phyloP scores from a whole-genome alignment of 2,329 filamentous ascomycete genomes.

The Drechslera avenae region DNA sequence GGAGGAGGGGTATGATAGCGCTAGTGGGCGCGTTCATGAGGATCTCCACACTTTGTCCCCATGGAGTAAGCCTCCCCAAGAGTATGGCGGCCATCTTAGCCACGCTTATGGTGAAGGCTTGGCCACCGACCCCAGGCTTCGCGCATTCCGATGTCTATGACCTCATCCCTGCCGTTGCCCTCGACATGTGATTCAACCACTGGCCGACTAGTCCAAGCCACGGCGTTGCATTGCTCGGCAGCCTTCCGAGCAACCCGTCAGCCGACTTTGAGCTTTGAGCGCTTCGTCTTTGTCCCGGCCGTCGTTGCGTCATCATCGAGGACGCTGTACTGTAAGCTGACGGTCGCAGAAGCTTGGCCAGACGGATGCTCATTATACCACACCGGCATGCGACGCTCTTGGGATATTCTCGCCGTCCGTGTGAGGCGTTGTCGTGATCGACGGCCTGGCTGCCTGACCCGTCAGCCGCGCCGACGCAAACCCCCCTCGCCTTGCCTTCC shows the following conservation, averaged over 20 bases:
- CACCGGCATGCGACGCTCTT: not conserved
- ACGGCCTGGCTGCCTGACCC: conserved; percentile 2
- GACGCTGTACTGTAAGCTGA: no score
- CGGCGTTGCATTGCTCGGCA: conserved; percentile 8
- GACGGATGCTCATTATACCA: no score
- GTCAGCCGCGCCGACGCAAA: conserved; percentile 5
- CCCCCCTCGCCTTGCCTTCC: not conserved
- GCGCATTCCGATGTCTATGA: conserved; percentile 12
- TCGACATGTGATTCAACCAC: not conserved
- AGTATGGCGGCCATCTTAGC: conserved; percentile 9
- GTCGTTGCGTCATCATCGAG: no score
- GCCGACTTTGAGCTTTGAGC: not conserved
- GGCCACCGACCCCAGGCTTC: conserved; percentile 7
- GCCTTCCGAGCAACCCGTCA: conserved; percentile 1
- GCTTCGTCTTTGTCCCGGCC: not conserved
- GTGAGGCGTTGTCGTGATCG: conserved; percentile 10
- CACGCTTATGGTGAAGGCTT: conserved; percentile 7
- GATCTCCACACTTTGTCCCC: conserved; percentile 10
- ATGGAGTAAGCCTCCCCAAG: conserved; percentile 15
- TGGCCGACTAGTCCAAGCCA: conserved; percentile 5
- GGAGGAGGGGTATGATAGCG: conserved; percentile 9
- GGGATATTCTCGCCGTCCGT: not conserved
- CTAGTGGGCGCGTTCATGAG: conserved; percentile 8
- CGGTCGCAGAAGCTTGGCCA: no score
- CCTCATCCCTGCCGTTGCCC: conserved; percentile 3